Evolutionary conservation across 495 filamentous ascomycete genomes (phyloP).

Genomic region (Cetradonia linearis): DNA sequence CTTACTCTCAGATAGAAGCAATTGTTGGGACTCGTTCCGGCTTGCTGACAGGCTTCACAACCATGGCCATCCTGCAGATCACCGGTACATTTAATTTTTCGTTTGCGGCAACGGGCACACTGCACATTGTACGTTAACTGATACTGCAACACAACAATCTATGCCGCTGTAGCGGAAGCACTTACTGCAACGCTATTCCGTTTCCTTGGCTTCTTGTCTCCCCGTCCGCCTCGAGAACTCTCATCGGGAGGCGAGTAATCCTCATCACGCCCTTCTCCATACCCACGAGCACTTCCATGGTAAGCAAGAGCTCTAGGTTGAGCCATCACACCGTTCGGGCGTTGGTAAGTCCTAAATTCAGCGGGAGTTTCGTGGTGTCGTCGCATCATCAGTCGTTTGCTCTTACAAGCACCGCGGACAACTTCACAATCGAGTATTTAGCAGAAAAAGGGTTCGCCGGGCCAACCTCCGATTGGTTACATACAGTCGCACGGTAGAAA

Average conservation of each 20-base stretch:
- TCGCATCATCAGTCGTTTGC: conserved; percentile 15
- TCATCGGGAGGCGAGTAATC: conserved; percentile 14
- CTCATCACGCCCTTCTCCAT: conserved; percentile 7
- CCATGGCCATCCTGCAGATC: conserved; percentile 64
- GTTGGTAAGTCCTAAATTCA: conserved; percentile 1
- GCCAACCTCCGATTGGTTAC: no score
- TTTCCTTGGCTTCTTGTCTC: conserved; percentile 28
- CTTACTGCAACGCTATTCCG: conserved; percentile 64
- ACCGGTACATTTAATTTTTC: conserved; percentile 95
- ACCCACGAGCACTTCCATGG: conserved; percentile 13
- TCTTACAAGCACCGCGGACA: background rate
- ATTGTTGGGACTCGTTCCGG: conserved; percentile 45
- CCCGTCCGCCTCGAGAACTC: conserved; percentile 12
- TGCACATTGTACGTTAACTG: conserved; percentile 30
- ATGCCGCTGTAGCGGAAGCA: conserved; percentile 3
- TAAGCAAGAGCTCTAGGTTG: conserved; percentile 7
- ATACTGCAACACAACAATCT: background rate
- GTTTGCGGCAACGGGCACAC: conserved; percentile 84
- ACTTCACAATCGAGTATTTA: background rate
- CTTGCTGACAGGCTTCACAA: conserved; percentile 72
- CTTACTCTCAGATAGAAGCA: conserved; percentile 77
- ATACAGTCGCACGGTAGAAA: background rate
- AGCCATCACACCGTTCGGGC: conserved; percentile 11
- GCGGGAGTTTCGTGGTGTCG: background rate
- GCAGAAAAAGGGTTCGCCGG: background rate